Base-by-base conservation (phyloP, 1,139 yeast genomes). In the Geotrichum candidum region DNA sequence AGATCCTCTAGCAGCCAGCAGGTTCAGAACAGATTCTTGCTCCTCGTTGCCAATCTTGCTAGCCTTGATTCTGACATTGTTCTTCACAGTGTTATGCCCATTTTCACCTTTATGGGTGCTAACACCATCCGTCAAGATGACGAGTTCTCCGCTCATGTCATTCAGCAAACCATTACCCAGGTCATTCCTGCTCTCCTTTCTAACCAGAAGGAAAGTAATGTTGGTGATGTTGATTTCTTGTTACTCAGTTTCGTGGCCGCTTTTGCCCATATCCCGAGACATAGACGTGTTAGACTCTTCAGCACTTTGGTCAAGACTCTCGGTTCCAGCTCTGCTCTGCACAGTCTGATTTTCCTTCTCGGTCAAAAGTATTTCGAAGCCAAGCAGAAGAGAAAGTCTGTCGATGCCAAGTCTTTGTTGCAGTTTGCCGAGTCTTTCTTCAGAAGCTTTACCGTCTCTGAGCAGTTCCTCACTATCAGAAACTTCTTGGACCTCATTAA, bases 71-170 rank as follows among this genome's bases (percentile, higher is more conserved):
- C 99, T 9, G 98, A 94, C 72, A 84, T 88, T 51, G 91, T 94
- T 50, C 79, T 95, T 66, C 98, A 95, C 76, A 89, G 97, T 2
- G 96, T 95, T 15, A 94, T 94, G 99, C 99, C 99, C 23, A 92
- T 94, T 61, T 94, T 94, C 78, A 95, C 99, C 0, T 95, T 94
- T 70, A 94, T 94, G 99, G 99, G 99, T 62, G 96, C 98, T 38
- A 96, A 91, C 70, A 91, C 98, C 13, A 84, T 95, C 59, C 87
- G 97, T 71, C 97, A 94, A 77, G 99, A 94, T 74, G 98, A 94
- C 73, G 97, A 91, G 70, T 92, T 90, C 72, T 90, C 97, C 1
- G 88, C 88, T 54, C 88, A 89, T 66, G 97, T 94, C 51, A 90
- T 95, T 65, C 96, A 91, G 70, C 95, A 90, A 73, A 94, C 99